Evolutionary conservation across 768 basidiomycete species (phyloP).

Genomic region (Lactarius quietus): DNA sequence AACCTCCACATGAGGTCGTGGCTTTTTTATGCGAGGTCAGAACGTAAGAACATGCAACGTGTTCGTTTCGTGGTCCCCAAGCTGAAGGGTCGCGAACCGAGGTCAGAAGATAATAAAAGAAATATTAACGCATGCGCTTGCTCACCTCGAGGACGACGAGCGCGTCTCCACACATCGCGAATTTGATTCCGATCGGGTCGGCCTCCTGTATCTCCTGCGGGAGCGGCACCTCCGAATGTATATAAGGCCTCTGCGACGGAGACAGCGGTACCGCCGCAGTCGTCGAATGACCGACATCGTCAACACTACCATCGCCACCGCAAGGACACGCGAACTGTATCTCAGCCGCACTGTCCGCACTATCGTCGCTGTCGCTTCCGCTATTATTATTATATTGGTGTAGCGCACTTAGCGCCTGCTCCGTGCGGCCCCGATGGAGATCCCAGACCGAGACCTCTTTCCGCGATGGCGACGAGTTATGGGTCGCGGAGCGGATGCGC

Average conservation of each 20-base stretch:
- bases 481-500: neutral
- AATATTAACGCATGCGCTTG: neutral
- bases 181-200: slow-evolving; percentile 5
- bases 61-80: neutral
- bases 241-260: neutral
- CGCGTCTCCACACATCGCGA: slow-evolving; percentile 9
- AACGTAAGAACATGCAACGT: slow-evolving; percentile 1
- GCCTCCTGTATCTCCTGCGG: slow-evolving; percentile 6
- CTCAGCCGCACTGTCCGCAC: neutral
- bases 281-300: too few species aligned
- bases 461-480: neutral
- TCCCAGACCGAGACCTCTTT: neutral
- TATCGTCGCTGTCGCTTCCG: neutral
- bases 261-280: neutral
- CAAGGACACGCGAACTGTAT: neutral
- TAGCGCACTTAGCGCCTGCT: neutral
- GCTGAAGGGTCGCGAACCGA: neutral
- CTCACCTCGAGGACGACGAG: slow-evolving; percentile 5
- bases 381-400: neutral
- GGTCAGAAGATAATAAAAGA: neutral
- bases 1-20: neutral
- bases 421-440: neutral
- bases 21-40: neutral
- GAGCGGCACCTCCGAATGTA: neutral
- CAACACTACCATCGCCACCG: neutral